Evolutionary conservation across 148 eudicot species (phyloP), one percentile per base, ranked within the genome.

Genomic region (Polygonum maritimum): DNA sequence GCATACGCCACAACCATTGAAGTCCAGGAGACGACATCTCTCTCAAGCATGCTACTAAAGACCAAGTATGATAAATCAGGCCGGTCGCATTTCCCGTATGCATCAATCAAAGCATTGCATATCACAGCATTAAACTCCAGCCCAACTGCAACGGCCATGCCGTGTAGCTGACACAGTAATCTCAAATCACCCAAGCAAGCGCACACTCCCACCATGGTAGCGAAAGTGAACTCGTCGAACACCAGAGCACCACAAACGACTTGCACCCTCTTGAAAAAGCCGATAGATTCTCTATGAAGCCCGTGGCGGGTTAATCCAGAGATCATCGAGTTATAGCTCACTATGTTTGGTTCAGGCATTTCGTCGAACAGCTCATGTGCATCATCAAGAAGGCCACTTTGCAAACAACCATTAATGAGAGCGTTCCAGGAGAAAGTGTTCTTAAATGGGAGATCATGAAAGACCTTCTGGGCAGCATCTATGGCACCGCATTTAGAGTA

Each of bases 1-100:
- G 76, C 76, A 79, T 82, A 92, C 60, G 92, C 87, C 76, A 79
- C 86, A 76, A 90, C 81, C 89, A 92, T 88, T 2, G 94, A 83
- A 75, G 89, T 87, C 97, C 94, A 88, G 0, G 94, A 85, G 76
- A 90, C 89, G 48, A 86, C 87, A 84, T 88, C 91, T 81, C 78
- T 84, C 44, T 87, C 88, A 38, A 45, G 49, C 92, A 87, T 88
- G 18, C 76, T 83, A 77, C 82, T 39, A 70, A 92, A 92, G 52
- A 90, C 75, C 45, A 13, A 54, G 76, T 78, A 81, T 31, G 89
- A 81, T 35, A 63, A 44, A 73, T 83, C 76, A 1, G 85, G 81
- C 33, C 65, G 49, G 5, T 84, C 87, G 82, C 94, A 87, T 84
- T 90, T 88, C n/a, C 92, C 97, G 79, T 90, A 92, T 70, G 89